A percentile compares a stretch with the other conserved stretches of the same genome.
Evolutionary conservation across 116 monocot genomes (phyloP).

Genomic region (Posidonia oceanica): DNA sequence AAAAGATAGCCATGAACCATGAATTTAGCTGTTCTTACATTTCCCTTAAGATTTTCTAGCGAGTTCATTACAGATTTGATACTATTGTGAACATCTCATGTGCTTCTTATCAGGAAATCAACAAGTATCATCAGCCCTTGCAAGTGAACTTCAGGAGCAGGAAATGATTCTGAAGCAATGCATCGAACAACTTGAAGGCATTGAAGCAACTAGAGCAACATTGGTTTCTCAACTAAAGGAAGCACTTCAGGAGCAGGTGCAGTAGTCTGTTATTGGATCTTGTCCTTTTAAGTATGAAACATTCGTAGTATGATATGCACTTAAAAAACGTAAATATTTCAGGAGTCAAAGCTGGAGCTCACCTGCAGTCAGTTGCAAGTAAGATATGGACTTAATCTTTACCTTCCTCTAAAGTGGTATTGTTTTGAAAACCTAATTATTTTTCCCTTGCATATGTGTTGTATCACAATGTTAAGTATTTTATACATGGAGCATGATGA

Average conservation of each 20-base stretch:
- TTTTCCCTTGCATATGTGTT: too few species aligned
- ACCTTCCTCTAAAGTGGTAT: neutral
- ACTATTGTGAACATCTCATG: neutral
- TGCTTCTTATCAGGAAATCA: conserved; percentile 33
- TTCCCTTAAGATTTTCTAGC: neutral
- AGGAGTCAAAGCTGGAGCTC: conserved; percentile 53
- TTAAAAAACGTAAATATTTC: neutral
- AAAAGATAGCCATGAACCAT: neutral
- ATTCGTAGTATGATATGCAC: neutral
- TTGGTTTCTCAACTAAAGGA: conserved; percentile 63
- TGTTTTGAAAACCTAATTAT: too few species aligned
- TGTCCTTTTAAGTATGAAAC: neutral
- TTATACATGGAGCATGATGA: too few species aligned
- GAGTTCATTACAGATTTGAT: neutral
- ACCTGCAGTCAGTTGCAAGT: conserved; percentile 48
- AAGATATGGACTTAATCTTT: conserved; percentile 16
- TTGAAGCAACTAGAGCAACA: conserved; percentile 47
- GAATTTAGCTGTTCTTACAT: neutral
- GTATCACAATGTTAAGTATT: too few species aligned
- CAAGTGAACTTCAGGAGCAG: conserved; percentile 52
- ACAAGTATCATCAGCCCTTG: conserved; percentile 31
- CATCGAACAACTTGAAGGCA: conserved; percentile 62
- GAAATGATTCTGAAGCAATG: conserved; percentile 61
- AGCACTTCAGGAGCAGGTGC: conserved; percentile 76
- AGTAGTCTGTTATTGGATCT: neutral